Conservation (phyloP, 1,139 yeast genomes). For the Saccharomycopsis crataegensis region DNA sequence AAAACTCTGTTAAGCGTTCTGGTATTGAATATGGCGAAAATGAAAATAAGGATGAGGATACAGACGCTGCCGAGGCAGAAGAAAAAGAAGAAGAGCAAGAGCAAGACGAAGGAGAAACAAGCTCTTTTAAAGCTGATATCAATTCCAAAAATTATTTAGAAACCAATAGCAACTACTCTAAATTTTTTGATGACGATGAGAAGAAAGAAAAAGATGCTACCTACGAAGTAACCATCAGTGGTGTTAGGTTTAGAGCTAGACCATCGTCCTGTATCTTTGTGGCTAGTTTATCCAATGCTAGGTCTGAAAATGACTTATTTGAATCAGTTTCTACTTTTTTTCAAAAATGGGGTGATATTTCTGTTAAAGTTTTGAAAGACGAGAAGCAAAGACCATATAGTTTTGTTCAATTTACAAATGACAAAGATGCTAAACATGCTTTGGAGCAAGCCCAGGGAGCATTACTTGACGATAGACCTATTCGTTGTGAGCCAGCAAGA, state of each 20-base stretch:
- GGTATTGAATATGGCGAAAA: neutral
- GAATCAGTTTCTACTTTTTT: slow-evolving; percentile 61
- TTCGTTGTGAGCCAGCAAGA: slow-evolving; percentile 85
- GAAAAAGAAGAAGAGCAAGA: neutral
- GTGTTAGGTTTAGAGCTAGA: slow-evolving; percentile 29
- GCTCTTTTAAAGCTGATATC: neutral
- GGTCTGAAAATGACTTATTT: slow-evolving; percentile 63
- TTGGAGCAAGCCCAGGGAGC: slow-evolving; percentile 64
- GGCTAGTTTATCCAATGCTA: slow-evolving; percentile 61
- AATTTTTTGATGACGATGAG: neutral
- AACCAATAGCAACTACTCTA: neutral
- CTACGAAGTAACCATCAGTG: slow-evolving; percentile 8
- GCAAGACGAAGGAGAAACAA: neutral
- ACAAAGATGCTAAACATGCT: slow-evolving; percentile 64
- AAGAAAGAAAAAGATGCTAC: neutral
- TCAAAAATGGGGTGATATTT: slow-evolving; percentile 57
- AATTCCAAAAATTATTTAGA: neutral
- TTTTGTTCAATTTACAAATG: slow-evolving; percentile 77
- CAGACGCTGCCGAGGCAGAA: neutral
- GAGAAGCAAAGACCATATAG: slow-evolving; percentile 84
- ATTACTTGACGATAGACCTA: slow-evolving; percentile 60
- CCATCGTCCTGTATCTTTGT: slow-evolving; percentile 89
- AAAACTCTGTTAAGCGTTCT: too few species aligned
- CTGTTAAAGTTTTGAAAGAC: slow-evolving; percentile 84
- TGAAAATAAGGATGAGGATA: neutral